These are phyloP conservation scores for Penicillium sp. DNA, from an alignment of 2,329 filamentous ascomycete species.

Conservation along the genomic window DNA sequence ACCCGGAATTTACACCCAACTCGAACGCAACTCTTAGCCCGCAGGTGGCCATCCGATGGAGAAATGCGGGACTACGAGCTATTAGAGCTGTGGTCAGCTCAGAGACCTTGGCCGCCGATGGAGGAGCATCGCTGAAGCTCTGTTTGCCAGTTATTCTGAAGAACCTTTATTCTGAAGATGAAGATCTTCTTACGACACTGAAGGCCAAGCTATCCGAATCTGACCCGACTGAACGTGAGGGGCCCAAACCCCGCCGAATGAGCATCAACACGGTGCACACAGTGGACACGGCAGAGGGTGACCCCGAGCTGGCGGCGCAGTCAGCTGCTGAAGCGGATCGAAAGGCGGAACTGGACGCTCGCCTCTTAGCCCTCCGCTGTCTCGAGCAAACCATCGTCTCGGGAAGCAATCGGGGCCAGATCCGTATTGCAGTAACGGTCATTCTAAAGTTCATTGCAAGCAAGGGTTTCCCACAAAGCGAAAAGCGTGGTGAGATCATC, in stretches of 20 bases:
- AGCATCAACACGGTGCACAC: constrained; percentile 79
- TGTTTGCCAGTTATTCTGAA: constrained; percentile 83
- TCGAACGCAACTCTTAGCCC: constrained; percentile 61
- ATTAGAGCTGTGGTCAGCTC: constrained; percentile 79
- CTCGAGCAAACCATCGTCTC: constrained; percentile 81
- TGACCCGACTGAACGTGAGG: constrained; percentile 68
- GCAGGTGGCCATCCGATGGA: constrained; percentile 76
- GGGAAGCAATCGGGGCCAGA: constrained; percentile 74
- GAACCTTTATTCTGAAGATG: constrained; percentile 68
- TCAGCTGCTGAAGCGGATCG: constrained; percentile 86
- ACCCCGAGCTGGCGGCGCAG: constrained; percentile 65
- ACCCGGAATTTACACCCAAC: constrained; percentile 53
- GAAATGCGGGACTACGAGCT: constrained; percentile 70
- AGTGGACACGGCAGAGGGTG: constrained; percentile 66
- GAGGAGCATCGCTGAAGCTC: constrained; percentile 71
- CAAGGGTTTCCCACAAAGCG: constrained; percentile 56
- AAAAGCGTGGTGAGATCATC: constrained; percentile 45
- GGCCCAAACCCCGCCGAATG: constrained; percentile 64
- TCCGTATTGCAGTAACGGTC: constrained; percentile 71
- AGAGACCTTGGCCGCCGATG: constrained; percentile 73
- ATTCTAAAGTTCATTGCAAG: constrained; percentile 70
- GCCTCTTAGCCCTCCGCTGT: constrained; percentile 79
- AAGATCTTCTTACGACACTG: constrained; percentile 67
- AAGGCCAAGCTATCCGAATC: constrained; percentile 65
- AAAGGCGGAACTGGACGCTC: constrained; percentile 84